These are phyloP conservation scores for Carex arenaria DNA, from an alignment of 202 grass and related monocot species.

Conservation along the genomic window DNA sequence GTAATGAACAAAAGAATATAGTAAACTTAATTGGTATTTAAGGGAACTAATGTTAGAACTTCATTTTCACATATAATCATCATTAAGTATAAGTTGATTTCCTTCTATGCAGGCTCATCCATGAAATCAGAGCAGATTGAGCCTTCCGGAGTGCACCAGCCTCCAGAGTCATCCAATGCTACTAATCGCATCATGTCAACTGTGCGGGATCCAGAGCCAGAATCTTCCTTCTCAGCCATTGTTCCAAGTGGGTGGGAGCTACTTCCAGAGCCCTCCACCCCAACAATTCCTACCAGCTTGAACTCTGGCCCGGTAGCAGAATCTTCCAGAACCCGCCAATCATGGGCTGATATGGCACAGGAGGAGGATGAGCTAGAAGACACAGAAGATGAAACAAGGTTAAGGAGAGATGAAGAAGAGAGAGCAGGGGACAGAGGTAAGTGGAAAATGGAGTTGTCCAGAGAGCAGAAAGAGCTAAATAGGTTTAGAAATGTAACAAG, in stretches of 20 bases:
- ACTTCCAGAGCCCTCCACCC: conserved; percentile 34
- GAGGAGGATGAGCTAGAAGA: conserved; percentile 64
- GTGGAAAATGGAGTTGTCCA: conserved; percentile 38
- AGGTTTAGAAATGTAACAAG: conserved; percentile 45
- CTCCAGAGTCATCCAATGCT: not conserved
- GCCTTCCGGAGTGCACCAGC: conserved; percentile 8
- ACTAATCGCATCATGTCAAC: conserved; percentile 38
- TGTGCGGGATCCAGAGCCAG: conserved; percentile 42
- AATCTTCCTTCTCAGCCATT: conserved; percentile 20
- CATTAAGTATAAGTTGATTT: not conserved
- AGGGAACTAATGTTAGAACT: not conserved
- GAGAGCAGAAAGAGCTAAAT: conserved; percentile 61
- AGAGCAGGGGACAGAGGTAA: conserved; percentile 29
- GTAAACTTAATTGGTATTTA: not conserved
- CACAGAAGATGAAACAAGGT: conserved; percentile 30
- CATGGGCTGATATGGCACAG: conserved; percentile 97
- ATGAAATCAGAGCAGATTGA: not conserved
- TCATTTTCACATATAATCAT: not conserved
- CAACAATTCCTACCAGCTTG: conserved; percentile 23
- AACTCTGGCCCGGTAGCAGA: conserved; percentile 36
- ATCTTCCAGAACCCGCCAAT: conserved; percentile 37
- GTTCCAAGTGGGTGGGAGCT: conserved; percentile 55
- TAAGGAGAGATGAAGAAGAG: conserved; percentile 21
- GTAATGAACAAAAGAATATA: not conserved
- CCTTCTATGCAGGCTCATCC: conserved; percentile 11